phyloP scores from a whole-genome alignment of 148 eudicot genomes.

The Salicornia ramosissima region DNA sequence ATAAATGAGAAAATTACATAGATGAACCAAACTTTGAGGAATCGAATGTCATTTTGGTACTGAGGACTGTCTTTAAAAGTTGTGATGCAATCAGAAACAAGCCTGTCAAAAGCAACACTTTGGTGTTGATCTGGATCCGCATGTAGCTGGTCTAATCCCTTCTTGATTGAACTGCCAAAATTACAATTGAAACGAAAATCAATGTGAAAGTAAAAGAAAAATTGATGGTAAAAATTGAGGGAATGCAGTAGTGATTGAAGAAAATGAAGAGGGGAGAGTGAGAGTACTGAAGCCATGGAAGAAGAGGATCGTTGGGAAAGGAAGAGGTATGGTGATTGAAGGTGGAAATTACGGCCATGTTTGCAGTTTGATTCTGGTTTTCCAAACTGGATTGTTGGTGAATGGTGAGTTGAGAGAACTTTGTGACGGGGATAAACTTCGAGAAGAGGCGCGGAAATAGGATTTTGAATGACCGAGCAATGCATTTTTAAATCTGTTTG shows the following conservation, averaged over 20 bases:
- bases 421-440: neutral
- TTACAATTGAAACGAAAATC: neutral
- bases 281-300: conserved; percentile 50
- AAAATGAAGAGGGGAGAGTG: neutral
- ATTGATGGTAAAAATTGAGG: neutral
- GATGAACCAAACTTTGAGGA: conserved; percentile 87
- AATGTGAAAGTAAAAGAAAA: neutral
- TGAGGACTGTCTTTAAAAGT: conserved; percentile 50
- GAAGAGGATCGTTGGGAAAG: conserved; percentile 50
- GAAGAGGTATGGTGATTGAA: conserved; percentile 15
- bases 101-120: conserved; percentile 30
- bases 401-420: neutral
- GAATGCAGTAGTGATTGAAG: neutral
- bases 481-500: too few relatives aligned
- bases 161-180: conserved; percentile 48
- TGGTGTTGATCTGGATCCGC: conserved; percentile 24
- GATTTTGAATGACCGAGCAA: neutral
- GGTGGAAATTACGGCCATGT: conserved; percentile 35
- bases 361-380: neutral
- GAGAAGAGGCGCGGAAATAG: neutral
- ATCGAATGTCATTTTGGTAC: conserved; percentile 66
- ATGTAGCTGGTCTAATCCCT: conserved; percentile 27
- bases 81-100: conserved; percentile 43
- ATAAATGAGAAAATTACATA: conserved; percentile 38
- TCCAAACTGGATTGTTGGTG: neutral